phyloP scores from a whole-genome alignment of 176 grass and related monocot genomes.

The Ampelocalamus luodianensis region DNA sequence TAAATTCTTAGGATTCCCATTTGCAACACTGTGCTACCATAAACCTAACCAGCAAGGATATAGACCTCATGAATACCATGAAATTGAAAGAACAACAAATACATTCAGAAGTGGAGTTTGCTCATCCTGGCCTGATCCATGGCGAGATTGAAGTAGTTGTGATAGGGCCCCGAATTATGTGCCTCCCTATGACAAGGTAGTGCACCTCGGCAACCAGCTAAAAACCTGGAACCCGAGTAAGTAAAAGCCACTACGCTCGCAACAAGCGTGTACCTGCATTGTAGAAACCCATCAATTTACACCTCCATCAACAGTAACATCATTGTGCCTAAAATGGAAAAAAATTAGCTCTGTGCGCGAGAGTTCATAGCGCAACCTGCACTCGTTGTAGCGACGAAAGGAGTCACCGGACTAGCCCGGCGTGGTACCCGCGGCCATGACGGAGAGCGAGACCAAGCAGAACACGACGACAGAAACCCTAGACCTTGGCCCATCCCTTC shows the following conservation, averaged over 20 bases:
- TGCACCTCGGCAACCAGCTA: slow-evolving; percentile 49
- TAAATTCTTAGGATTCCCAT: neutral
- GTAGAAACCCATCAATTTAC: slow-evolving; percentile 29
- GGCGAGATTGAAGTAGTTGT: slow-evolving; percentile 60
- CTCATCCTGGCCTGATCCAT: slow-evolving; percentile 81
- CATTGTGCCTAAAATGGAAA: neutral
- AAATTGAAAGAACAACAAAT: neutral
- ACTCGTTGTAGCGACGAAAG: slow-evolving; percentile 80
- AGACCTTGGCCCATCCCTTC: slow-evolving; percentile 65
- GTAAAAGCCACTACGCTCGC: slow-evolving; percentile 66
- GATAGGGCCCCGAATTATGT: slow-evolving; percentile 48
- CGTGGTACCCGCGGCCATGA: slow-evolving; percentile 69
- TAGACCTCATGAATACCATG: slow-evolving; percentile 1
- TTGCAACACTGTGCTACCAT: neutral
- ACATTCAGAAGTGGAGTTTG: slow-evolving; percentile 31
- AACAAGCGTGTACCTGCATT: slow-evolving; percentile 66
- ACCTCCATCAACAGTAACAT: neutral
- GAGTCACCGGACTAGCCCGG: slow-evolving; percentile 75
- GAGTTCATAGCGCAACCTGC: slow-evolving; percentile 53
- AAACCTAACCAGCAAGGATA: slow-evolving; percentile 8
- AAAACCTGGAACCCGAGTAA: slow-evolving; percentile 63
- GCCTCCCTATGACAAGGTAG: slow-evolving; percentile 46
- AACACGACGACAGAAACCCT: slow-evolving; percentile 68
- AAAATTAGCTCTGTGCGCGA: neutral
- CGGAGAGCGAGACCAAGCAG: slow-evolving; percentile 65